Conservation (phyloP, 495 filamentous ascomycete genomes). For the Penicillium ucsense region DNA sequence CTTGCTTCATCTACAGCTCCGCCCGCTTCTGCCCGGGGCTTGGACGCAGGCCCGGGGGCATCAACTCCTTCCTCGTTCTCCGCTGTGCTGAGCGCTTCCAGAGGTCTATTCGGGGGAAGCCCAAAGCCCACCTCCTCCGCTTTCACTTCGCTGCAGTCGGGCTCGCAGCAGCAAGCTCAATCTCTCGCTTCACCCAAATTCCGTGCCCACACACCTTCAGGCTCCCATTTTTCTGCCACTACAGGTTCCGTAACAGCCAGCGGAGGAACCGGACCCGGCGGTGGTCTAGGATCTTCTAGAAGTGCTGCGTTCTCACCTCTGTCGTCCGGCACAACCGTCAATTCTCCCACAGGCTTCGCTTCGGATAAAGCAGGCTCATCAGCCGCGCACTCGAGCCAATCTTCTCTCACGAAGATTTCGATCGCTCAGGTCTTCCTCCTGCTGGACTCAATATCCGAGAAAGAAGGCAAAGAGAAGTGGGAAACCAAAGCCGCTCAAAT, state of each 20-base stretch:
- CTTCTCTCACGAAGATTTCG: constrained; percentile 67
- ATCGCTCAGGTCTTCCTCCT: constrained; percentile 91
- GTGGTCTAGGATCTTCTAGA: constrained; percentile 44
- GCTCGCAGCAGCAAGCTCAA: constrained; percentile 48
- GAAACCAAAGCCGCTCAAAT: constrained; percentile 85
- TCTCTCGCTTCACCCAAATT: constrained; percentile 51
- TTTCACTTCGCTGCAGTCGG: constrained; percentile 47
- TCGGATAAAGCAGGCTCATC: constrained; percentile 41
- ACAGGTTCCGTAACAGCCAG: constrained; percentile 47
- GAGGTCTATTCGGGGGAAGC: constrained; percentile 38
- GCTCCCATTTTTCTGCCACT: constrained; percentile 48
- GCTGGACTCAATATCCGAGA: constrained; percentile 87
- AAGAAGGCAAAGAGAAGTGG: constrained; percentile 85
- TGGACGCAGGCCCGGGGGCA: constrained; percentile 32
- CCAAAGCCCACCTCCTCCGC: constrained; percentile 42
- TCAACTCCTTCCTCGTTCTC: constrained; percentile 48
- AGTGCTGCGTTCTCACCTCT: constrained; percentile 54
- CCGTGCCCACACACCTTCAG: constrained; percentile 50
- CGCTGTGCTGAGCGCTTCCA: constrained; percentile 43
- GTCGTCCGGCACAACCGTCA: constrained; percentile 49
- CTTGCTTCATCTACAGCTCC: constrained; percentile 33
- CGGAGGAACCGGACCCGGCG: constrained; percentile 52
- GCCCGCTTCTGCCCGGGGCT: constrained; percentile 37
- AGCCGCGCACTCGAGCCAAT: constrained; percentile 37
- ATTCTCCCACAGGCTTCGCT: constrained; percentile 49